Conservation (phyloP, 371 early-diverging fungal species). For the Apophysomyces sp. region DNA sequence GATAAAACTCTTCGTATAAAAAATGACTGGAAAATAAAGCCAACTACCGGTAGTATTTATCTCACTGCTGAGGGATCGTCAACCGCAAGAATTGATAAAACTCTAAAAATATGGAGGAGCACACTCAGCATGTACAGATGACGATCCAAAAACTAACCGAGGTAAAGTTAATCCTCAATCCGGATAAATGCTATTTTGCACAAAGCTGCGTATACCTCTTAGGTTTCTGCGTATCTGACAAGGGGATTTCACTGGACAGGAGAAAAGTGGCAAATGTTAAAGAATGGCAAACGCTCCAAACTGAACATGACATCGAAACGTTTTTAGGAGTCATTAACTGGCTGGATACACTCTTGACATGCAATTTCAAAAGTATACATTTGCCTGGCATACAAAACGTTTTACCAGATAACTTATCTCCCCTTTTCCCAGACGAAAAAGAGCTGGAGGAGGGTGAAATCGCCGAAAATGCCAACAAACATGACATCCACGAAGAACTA, state of each 20-base stretch:
- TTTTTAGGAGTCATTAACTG: slow-evolving; percentile 18
- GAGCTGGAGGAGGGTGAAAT: background rate
- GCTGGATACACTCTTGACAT: slow-evolving; percentile 7
- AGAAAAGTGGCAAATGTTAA: background rate
- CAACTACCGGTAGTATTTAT: too few species aligned
- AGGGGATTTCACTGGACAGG: slow-evolving; percentile 1
- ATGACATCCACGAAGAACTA: too few species aligned
- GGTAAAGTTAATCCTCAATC: slow-evolving; percentile 12
- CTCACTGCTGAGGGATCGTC: too few species aligned
- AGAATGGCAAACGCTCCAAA: background rate
- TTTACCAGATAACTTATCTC: slow-evolving; percentile 3
- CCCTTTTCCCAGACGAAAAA: background rate
- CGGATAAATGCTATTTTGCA: slow-evolving; percentile 11
- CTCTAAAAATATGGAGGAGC: background rate
- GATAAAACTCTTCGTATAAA: too few species aligned
- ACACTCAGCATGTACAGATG: background rate
- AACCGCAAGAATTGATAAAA: too few species aligned
- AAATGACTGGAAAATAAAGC: too few species aligned
- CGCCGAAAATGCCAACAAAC: too few species aligned
- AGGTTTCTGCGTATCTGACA: background rate
- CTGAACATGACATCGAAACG: slow-evolving; percentile 7
- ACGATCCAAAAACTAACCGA: slow-evolving; percentile 1
- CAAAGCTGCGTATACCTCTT: background rate
- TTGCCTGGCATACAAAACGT: slow-evolving; percentile 6
- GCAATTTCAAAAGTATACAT: slow-evolving; percentile 9